Evolutionary conservation across 2,329 filamentous ascomycete species (phyloP).

Genomic region (Myriangium duriaei): DNA sequence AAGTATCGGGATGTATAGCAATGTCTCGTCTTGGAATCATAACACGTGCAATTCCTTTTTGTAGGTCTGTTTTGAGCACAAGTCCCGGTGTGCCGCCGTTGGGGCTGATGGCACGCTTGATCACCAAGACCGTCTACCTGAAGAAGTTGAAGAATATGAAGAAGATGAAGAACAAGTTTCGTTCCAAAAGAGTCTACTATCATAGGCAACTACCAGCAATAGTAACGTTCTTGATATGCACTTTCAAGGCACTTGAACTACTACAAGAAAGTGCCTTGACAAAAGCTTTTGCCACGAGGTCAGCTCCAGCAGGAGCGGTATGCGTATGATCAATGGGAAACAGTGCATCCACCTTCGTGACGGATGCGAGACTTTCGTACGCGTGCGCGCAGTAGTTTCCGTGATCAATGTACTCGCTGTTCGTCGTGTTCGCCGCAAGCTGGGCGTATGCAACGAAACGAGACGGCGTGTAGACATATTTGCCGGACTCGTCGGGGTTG

Average conservation of each 20-base stretch:
- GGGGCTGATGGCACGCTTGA: too few relatives aligned
- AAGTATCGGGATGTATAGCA: too few relatives aligned
- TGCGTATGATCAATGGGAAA: slow-evolving; percentile 53
- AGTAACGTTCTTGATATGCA: slow-evolving; percentile 11
- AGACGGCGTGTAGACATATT: slow-evolving; percentile 34
- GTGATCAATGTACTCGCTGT: slow-evolving; percentile 44
- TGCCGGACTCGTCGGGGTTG: slow-evolving; percentile 49
- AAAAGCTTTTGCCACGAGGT: slow-evolving; percentile 45
- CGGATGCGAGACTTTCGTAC: slow-evolving; percentile 40
- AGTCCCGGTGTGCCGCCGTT: too few relatives aligned
- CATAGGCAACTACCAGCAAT: slow-evolving; percentile 2
- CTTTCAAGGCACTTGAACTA: slow-evolving; percentile 6
- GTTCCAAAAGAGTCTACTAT: too few relatives aligned
- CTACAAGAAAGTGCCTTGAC: slow-evolving; percentile 35
- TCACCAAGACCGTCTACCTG: too few relatives aligned
- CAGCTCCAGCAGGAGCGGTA: slow-evolving; percentile 44
- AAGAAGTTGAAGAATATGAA: too few relatives aligned
- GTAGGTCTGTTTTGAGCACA: too few relatives aligned
- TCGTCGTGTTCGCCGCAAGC: slow-evolving; percentile 37
- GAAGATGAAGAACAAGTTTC: too few relatives aligned
- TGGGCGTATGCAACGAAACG: slow-evolving; percentile 47
- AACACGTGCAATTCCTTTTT: too few relatives aligned
- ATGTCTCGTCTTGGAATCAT: too few relatives aligned
- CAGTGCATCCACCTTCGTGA: slow-evolving; percentile 36
- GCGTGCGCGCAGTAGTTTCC: slow-evolving; percentile 44